Percentiles rank a stretch among this genome's conserved stretches.
Evolutionary conservation across 1,139 yeast genomes (phyloP).

Genomic region (Taphrina sp.): DNA sequence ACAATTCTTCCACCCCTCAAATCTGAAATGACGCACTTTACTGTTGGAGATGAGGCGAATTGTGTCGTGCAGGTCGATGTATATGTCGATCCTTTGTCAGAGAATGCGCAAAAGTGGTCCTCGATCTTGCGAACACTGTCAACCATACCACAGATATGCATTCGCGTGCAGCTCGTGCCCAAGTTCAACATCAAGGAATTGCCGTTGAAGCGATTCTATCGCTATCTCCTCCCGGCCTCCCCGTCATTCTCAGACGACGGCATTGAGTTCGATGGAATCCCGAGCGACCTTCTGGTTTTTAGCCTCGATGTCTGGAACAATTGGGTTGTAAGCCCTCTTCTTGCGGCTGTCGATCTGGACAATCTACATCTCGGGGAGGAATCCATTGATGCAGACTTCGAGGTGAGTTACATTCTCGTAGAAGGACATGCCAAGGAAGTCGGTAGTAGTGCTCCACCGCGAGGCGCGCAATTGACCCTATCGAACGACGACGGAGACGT

Average conservation of each 20-base stretch:
- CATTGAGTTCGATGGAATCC: slow-evolving; percentile 48
- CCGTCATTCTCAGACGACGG: slow-evolving; percentile 39
- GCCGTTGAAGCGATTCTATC: slow-evolving; percentile 61
- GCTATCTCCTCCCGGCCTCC: slow-evolving; percentile 48
- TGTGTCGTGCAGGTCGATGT: slow-evolving; percentile 52
- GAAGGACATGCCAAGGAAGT: slow-evolving; percentile 69
- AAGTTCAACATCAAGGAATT: slow-evolving; percentile 47
- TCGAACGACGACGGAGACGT: slow-evolving; percentile 39
- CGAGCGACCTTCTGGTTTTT: slow-evolving; percentile 54
- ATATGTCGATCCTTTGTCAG: slow-evolving; percentile 70
- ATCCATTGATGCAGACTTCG: slow-evolving; percentile 50
- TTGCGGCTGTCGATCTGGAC: slow-evolving; percentile 59
- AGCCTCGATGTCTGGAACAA: slow-evolving; percentile 61
- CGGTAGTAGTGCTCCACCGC: slow-evolving; percentile 47
- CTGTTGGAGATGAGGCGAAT: slow-evolving; percentile 37
- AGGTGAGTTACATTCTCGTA: slow-evolving; percentile 55
- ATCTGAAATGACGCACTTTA: slow-evolving; percentile 38
- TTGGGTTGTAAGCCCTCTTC: slow-evolving; percentile 60
- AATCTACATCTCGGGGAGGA: slow-evolving; percentile 51
- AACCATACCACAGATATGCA: slow-evolving; percentile 46
- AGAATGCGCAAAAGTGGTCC: slow-evolving; percentile 62
- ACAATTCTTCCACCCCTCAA: slow-evolving; percentile 21
- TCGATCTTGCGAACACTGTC: slow-evolving; percentile 52
- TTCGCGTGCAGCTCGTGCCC: slow-evolving; percentile 64
- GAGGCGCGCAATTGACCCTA: slow-evolving; percentile 55